Evolutionary conservation across 306 rosid species (phyloP).

Genomic region (Pyrus communis): DNA sequence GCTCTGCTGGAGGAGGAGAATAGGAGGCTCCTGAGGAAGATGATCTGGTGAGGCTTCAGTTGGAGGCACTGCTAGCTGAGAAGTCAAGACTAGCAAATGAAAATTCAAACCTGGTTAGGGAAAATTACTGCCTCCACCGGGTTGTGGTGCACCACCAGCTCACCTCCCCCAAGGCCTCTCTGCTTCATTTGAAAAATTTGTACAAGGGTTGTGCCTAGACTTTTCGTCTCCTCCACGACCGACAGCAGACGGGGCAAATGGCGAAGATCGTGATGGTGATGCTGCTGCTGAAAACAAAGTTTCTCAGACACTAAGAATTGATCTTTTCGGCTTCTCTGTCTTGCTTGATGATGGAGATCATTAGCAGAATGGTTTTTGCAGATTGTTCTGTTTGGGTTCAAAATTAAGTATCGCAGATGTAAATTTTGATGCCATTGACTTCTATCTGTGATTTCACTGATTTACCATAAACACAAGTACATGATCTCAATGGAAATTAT

Average conservation of each 20-base stretch:
- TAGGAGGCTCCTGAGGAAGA: slow-evolving; percentile 71
- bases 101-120: slow-evolving; percentile 74
- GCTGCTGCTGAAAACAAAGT: slow-evolving; percentile 2
- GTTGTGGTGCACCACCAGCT: slow-evolving; percentile 95
- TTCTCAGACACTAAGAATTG: slow-evolving; percentile 28
- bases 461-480: too few species aligned
- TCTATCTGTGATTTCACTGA: background rate
- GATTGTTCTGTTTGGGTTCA: background rate
- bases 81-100: slow-evolving; percentile 87
- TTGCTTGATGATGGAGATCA: slow-evolving; percentile 24
- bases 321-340: slow-evolving; percentile 26
- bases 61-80: slow-evolving; percentile 86
- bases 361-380: background rate
- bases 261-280: slow-evolving; percentile 4
- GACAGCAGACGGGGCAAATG: slow-evolving; percentile 24
- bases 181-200: slow-evolving; percentile 52
- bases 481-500: too few species aligned
- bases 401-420: background rate
- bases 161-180: slow-evolving; percentile 57
- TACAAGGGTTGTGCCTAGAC: slow-evolving; percentile 74
- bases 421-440: background rate
- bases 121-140: slow-evolving; percentile 86
- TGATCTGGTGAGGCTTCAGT: slow-evolving; percentile 96
- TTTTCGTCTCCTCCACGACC: slow-evolving; percentile 69
- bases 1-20: slow-evolving; percentile 81